Conservation (phyloP, 1,284 basidiomycete species). For the Caloboletus firmus region DNA sequence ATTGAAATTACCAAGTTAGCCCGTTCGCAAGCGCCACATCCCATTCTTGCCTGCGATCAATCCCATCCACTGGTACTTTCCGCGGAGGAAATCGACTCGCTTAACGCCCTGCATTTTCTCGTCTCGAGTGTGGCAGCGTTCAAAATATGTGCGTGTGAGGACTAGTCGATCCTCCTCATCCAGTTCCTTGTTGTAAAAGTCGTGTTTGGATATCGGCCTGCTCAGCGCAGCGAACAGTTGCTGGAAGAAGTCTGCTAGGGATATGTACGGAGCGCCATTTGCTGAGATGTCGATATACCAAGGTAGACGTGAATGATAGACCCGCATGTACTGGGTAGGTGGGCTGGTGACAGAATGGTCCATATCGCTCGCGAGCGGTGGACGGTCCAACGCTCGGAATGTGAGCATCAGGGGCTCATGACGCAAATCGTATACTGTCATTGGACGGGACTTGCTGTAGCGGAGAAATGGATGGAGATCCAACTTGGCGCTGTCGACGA, state of each 20-base stretch:
- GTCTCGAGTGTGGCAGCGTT: constrained; percentile 32
- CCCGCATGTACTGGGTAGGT: constrained; percentile 44
- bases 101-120: constrained; percentile 31
- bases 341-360: constrained; percentile 48
- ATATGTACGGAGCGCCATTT: constrained; percentile 49
- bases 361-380: constrained; percentile 40
- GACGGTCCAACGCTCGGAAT: constrained; percentile 44
- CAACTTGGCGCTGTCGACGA: constrained; percentile 30
- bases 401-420: constrained; percentile 32
- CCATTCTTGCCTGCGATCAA: constrained; percentile 33
- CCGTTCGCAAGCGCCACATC: constrained; percentile 35
- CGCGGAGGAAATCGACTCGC: constrained; percentile 33
- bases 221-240: constrained; percentile 36
- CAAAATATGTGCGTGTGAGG: constrained; percentile 37
- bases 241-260: constrained; percentile 51
- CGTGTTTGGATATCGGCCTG: constrained; percentile 34
- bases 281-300: constrained; percentile 57
- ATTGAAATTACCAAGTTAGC: background rate
- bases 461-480: constrained; percentile 26
- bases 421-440: constrained; percentile 41
- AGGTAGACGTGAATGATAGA: constrained; percentile 52
- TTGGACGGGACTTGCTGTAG: constrained; percentile 27
- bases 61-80: constrained; percentile 29
- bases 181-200: constrained; percentile 42
- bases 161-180: constrained; percentile 37